Percentiles rank a stretch among this genome's conserved stretches.
These are phyloP conservation scores for Saccharomycopsis sp. DNA, from an alignment of 805 yeast genomes.

Conservation along the genomic window DNA sequence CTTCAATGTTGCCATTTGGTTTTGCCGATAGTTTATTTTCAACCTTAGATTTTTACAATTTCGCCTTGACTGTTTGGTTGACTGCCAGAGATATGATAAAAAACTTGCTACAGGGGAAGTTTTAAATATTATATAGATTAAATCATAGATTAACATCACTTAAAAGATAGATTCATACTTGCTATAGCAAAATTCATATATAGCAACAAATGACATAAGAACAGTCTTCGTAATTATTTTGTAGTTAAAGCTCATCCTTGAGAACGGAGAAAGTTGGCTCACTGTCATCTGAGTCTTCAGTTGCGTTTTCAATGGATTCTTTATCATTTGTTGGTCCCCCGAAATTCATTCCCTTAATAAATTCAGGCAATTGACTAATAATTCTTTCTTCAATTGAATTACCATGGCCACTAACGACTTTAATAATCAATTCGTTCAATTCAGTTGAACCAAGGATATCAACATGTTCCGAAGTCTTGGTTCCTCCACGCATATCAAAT, in stretches of 20 bases:
- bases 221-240: too few species aligned
- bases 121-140: conserved; percentile 31
- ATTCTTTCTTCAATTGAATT: conserved; percentile 53
- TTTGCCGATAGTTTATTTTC: conserved; percentile 72
- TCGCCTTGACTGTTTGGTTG: conserved; percentile 59
- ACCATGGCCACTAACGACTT: conserved; percentile 79
- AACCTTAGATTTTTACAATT: conserved; percentile 70
- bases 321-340: neutral
- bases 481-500: conserved; percentile 94
- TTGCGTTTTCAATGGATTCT: neutral
- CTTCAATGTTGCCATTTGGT: conserved; percentile 96
- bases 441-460: conserved; percentile 93
- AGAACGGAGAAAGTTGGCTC: neutral
- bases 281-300: neutral
- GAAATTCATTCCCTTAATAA: conserved; percentile 54
- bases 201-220: neutral
- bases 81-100: conserved; percentile 75
- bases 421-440: conserved; percentile 75
- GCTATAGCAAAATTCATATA: neutral
- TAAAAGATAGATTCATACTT: too few species aligned
- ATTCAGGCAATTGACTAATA: conserved; percentile 52
- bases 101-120: conserved; percentile 64
- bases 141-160: neutral
- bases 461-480: conserved; percentile 96
- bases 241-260: too few species aligned